Evolutionary conservation across 2,329 filamentous ascomycete species (phyloP).

Genomic region (Dissoconium aciculare): DNA sequence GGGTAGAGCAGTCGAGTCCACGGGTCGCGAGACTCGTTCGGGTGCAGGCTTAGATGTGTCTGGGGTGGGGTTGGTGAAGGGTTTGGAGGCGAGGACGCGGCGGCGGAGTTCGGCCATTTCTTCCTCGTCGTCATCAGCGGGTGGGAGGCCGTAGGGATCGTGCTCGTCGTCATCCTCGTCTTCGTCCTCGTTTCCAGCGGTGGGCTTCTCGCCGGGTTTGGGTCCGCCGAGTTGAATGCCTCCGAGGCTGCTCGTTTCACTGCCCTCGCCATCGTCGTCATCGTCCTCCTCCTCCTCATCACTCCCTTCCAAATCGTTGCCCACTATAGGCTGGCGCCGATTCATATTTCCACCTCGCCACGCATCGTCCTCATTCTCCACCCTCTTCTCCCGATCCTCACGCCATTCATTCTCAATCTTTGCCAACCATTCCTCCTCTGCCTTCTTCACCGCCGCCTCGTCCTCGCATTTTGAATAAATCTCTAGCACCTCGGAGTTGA

Average conservation of each 20-base stretch:
- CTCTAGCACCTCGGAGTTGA: slow-evolving; percentile 70
- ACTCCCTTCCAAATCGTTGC: slow-evolving; percentile 34
- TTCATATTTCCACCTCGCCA: slow-evolving; percentile 92
- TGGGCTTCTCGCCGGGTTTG: slow-evolving; percentile 38
- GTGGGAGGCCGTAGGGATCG: slow-evolving; percentile 64
- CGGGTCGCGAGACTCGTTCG: slow-evolving; percentile 43
- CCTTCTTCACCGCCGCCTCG: slow-evolving; percentile 67
- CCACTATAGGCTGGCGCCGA: slow-evolving; percentile 36
- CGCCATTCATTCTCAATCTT: slow-evolving; percentile 81
- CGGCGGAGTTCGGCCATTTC: slow-evolving; percentile 86
- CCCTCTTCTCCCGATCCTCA: slow-evolving; percentile 55
- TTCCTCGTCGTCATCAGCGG: slow-evolving; percentile 63
- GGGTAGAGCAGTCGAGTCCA: slow-evolving; percentile 22
- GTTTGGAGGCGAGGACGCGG: slow-evolving; percentile 80
- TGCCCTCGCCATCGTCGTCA: slow-evolving; percentile 30
- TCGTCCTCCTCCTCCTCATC: slow-evolving; percentile 28
- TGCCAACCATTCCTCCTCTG: slow-evolving; percentile 75
- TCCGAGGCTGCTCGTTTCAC: slow-evolving; percentile 22
- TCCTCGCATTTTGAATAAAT: slow-evolving; percentile 72
- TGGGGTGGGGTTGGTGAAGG: slow-evolving; percentile 49
- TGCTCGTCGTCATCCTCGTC: slow-evolving; percentile 36
- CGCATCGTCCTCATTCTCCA: slow-evolving; percentile 51
- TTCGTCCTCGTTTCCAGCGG: slow-evolving; percentile 25
- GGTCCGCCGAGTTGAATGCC: slow-evolving; percentile 23
- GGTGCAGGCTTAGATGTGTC: slow-evolving; percentile 37